Percentiles rank a stretch among this genome's conserved stretches.
Conservation (phyloP, 2,329 filamentous ascomycete genomes). For the Aspergillus chevalieri region DNA sequence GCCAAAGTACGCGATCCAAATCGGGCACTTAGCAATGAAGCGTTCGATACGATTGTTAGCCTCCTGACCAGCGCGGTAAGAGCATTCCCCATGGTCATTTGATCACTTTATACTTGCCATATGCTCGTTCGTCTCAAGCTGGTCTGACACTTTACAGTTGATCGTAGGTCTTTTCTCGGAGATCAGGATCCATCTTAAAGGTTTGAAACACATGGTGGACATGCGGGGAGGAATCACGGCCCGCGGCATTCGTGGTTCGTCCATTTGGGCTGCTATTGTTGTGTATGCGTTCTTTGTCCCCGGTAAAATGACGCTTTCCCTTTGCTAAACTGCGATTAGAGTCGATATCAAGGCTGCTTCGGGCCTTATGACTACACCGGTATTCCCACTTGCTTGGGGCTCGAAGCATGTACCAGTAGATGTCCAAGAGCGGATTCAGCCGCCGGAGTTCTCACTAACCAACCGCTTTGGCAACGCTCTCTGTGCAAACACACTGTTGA, state of each 20-base stretch:
- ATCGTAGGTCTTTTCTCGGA: conserved; percentile 35
- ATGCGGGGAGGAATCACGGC: conserved; percentile 28
- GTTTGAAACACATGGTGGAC: conserved; percentile 33
- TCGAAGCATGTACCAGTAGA: conserved; percentile 22
- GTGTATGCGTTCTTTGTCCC: conserved; percentile 15
- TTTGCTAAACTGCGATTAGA: conserved; percentile 13
- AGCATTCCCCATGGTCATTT: not conserved
- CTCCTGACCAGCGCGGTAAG: conserved; percentile 33
- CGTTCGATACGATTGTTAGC: conserved; percentile 34
- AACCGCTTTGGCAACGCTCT: conserved; percentile 22
- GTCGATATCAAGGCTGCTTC: conserved; percentile 31
- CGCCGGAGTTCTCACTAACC: conserved; percentile 18
- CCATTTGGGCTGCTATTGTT: conserved; percentile 22
- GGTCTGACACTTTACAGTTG: conserved; percentile 17
- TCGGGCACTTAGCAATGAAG: conserved; percentile 23
- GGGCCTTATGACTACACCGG: conserved; percentile 27
- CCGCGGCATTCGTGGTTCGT: conserved; percentile 18
- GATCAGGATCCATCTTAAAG: conserved; percentile 33
- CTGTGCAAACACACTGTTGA: conserved; percentile 22
- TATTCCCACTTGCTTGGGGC: conserved; percentile 30
- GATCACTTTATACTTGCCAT: not conserved
- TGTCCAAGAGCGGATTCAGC: conserved; percentile 23
- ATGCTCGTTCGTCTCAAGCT: not conserved
- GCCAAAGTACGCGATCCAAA: conserved; percentile 23
- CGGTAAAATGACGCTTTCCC: not conserved